Conservation (phyloP, 192 early-diverging fungal species). For the Chytriomyces hyalinus region DNA sequence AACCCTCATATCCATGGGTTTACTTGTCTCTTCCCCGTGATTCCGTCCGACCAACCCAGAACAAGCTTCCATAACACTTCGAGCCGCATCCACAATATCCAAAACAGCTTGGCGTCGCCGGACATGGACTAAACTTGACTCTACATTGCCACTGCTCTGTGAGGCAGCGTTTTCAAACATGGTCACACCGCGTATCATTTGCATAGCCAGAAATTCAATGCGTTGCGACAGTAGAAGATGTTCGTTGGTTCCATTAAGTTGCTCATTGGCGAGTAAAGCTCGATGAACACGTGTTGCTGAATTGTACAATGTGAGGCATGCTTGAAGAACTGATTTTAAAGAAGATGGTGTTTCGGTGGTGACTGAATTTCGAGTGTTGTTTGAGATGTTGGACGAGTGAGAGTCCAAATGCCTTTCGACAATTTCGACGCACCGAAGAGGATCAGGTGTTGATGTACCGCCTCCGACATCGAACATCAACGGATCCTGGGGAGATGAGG, state of each 20-base stretch:
- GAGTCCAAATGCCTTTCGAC: not conserved
- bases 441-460: not conserved
- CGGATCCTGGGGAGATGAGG: not conserved
- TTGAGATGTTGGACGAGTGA: not conserved
- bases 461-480: no score
- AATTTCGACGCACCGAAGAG: not conserved
- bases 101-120: not conserved
- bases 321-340: not conserved
- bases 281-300: not conserved
- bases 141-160: not conserved
- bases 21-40: not conserved
- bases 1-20: constrained; percentile 3
- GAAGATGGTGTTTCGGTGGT: not conserved
- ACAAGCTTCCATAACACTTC: not conserved
- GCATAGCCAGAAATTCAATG: not conserved
- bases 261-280: not conserved
- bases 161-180: not conserved
- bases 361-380: not conserved
- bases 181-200: not conserved
- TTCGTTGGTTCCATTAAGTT: not conserved
- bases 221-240: not conserved
- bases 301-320: not conserved
- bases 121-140: not conserved
- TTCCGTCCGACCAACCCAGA: not conserved
- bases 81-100: not conserved